Evolutionary conservation across 768 basidiomycete species (phyloP), one percentile per base, ranked within the genome.

Genomic region (Clavulina sp.): DNA sequence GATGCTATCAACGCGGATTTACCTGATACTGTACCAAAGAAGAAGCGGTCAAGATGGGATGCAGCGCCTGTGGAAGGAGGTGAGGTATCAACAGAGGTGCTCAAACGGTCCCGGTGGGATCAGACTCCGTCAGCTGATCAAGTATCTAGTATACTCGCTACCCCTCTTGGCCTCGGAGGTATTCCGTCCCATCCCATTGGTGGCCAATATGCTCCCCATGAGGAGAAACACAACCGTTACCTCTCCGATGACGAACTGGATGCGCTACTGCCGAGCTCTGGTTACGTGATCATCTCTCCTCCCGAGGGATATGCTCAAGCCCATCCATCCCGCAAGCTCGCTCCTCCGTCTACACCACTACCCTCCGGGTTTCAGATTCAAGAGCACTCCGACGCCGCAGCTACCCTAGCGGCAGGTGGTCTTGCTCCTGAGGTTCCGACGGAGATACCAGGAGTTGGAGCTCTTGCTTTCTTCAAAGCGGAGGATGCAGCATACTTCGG

Each of bases 401-500:
- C 88, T 4, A 72, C 77, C 0, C 86, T 87, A 0, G 91, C 88
- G 0, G 89, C 88, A 0, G 86, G 89, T 0, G 91, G 92, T 44
- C 80, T 93, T 46, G 85, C 84, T 21, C 84, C 85, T 4, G 93
- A 99, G 59, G 67, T 93, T 4, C 92, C 92, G 5, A 96, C 93
- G 2, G 93, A 99, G 63, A 97, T 99, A 57, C 91, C 92, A 26
- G 95, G 95, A 29, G 92, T 99, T 41, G 95, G 95, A 30, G 88
- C 81, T 57, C 75, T 99, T 43, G 88, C 92, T 4, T 97, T 99
- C 71, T 91, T 99, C 76, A 99, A 99, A 66, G 75, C 87, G 1
- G 95, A 99, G 67, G 95, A 99, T 58, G 89, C 92, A 1, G 83
- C 92, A 63, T 99, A 97, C 67, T 97, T 99, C 57, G 83, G 89